phyloP scores from a whole-genome alignment of 2,329 filamentous ascomycete genomes.

The Aspergillus costaricaensis region DNA sequence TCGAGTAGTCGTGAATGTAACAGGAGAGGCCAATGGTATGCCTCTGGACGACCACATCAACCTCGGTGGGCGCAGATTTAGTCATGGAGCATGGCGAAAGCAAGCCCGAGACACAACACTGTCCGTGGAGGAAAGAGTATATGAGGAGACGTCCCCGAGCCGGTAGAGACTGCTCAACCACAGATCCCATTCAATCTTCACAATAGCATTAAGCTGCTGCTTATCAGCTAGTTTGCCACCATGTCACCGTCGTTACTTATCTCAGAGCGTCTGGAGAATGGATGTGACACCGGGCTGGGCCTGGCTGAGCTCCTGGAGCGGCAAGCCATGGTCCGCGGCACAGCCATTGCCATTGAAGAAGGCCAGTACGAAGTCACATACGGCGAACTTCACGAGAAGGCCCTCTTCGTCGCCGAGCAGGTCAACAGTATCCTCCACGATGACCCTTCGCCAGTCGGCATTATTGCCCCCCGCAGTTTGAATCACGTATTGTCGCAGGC shows the following conservation, averaged over 20 bases:
- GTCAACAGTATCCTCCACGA: background rate
- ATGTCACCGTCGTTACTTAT: background rate
- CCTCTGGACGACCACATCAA: background rate
- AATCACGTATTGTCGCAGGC: conserved; percentile 17
- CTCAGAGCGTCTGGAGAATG: background rate
- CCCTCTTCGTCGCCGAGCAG: background rate
- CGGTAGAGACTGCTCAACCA: background rate
- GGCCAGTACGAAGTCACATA: conserved; percentile 4
- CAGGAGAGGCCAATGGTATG: background rate
- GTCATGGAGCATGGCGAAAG: background rate
- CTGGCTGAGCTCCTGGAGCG: background rate
- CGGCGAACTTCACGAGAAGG: conserved; percentile 5
- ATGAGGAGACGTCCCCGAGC: background rate
- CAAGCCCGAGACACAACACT: background rate
- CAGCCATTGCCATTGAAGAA: conserved; percentile 3
- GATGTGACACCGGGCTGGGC: background rate
- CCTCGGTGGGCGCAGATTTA: background rate
- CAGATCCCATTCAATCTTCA: background rate
- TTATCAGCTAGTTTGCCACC: background rate
- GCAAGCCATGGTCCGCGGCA: background rate
- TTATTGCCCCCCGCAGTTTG: conserved; percentile 12
- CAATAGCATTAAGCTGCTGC: background rate
- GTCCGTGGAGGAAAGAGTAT: background rate
- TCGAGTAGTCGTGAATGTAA: background rate
- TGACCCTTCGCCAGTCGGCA: conserved; percentile 7